Evolutionary conservation across 2,329 filamentous ascomycete species (phyloP).

Genomic region (Magnaporthales sp.): DNA sequence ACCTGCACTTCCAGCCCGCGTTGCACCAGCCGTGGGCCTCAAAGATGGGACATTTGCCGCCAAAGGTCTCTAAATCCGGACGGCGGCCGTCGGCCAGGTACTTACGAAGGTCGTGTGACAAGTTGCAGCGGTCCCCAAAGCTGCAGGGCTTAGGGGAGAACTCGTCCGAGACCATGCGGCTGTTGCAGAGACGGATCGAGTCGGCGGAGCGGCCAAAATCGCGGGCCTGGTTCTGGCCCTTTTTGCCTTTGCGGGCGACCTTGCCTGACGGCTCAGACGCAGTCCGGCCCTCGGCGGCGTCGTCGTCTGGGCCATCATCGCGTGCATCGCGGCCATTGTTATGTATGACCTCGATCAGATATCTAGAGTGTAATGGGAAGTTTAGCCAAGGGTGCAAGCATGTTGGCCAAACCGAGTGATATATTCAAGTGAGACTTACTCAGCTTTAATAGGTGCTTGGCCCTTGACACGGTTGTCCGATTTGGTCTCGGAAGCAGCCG

Average conservation of each 20-base stretch:
- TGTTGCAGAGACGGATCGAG: slow-evolving; percentile 68
- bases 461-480: slow-evolving; percentile 18
- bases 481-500: not conserved
- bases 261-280: slow-evolving; percentile 14
- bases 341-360: slow-evolving; percentile 22
- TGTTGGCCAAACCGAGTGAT: not conserved
- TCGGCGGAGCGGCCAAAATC: slow-evolving; percentile 76
- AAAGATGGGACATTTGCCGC: slow-evolving; percentile 74
- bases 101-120: slow-evolving; percentile 74
- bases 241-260: slow-evolving; percentile 23
- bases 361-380: slow-evolving; percentile 23
- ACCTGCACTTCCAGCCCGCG: slow-evolving; percentile 90
- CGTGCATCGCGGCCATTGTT: not conserved
- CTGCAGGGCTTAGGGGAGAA: slow-evolving; percentile 73
- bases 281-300: slow-evolving; percentile 37
- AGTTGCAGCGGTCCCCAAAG: slow-evolving; percentile 73
- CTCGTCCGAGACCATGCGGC: slow-evolving; percentile 61
- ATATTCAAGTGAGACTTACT: slow-evolving; percentile 40
- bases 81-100: slow-evolving; percentile 79
- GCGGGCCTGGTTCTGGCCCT: slow-evolving; percentile 75
- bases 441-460: slow-evolving; percentile 62
- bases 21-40: slow-evolving; percentile 67
- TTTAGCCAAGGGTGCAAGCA: not conserved
- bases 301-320: slow-evolving; percentile 29
- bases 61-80: slow-evolving; percentile 67